phyloP scores from a whole-genome alignment of 23 red algal species.

The Chondrus crispus region DNA sequence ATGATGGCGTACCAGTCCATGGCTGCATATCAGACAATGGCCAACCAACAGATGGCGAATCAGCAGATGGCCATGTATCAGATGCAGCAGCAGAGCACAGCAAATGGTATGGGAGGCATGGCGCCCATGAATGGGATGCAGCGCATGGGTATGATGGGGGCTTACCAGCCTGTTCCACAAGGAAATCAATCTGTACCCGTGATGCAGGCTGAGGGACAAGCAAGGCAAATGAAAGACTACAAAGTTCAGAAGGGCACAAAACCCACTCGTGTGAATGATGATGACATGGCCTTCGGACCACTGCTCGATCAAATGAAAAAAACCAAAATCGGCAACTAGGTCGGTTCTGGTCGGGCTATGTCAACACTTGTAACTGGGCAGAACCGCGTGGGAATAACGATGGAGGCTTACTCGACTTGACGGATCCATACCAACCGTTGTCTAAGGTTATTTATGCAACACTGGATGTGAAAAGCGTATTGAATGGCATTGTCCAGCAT shows the following conservation, averaged over 20 bases:
- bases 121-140: conserved; percentile 40
- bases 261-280: conserved; percentile 58
- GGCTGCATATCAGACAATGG: conserved; percentile 71
- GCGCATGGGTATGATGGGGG: conserved; percentile 56
- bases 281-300: conserved; percentile 57
- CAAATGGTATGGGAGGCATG: neutral
- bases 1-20: conserved; percentile 50
- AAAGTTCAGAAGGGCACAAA: conserved; percentile 73
- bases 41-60: neutral
- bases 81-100: conserved; percentile 54
- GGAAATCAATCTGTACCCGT: conserved; percentile 62
- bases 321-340: conserved; percentile 59
- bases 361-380: too few species aligned
- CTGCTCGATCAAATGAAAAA: conserved; percentile 82
- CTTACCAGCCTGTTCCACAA: conserved; percentile 32
- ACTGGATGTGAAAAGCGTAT: too few species aligned
- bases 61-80: conserved; percentile 62
- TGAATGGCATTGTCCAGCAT: too few species aligned
- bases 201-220: conserved; percentile 47
- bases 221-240: conserved; percentile 8
- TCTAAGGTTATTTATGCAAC: too few species aligned
- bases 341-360: too few species aligned
- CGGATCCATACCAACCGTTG: too few species aligned
- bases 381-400: too few species aligned
- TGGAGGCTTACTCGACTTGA: too few species aligned